phyloP scores from a whole-genome alignment of 805 yeast genomes.

The Nakazawaea populi region DNA sequence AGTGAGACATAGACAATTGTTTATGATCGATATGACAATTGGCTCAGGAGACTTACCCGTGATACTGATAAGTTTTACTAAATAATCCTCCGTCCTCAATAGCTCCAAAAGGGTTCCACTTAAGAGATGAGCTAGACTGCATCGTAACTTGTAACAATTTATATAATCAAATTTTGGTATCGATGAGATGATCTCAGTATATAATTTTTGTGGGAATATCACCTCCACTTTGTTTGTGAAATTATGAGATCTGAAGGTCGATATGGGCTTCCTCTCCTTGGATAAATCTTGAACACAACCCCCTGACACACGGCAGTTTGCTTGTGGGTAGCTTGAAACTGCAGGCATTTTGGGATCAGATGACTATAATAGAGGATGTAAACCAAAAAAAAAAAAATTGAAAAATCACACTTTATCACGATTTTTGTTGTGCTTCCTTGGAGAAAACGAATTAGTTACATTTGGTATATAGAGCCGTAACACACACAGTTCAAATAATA shows the following conservation, averaged over 20 bases:
- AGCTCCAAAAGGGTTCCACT: background rate
- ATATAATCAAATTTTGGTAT: background rate
- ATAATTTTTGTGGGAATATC: conserved; percentile 10
- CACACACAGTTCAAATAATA: too few species aligned
- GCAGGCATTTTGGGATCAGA: background rate
- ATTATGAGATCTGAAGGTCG: conserved; percentile 17
- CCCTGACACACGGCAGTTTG: conserved; percentile 16
- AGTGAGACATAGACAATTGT: conserved; percentile 1
- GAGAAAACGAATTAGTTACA: conserved; percentile 2
- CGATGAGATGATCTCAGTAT: background rate
- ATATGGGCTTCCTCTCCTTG: background rate
- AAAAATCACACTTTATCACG: conserved; percentile 1
- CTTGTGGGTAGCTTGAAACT: conserved; percentile 5
- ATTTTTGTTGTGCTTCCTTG: background rate
- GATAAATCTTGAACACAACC: background rate
- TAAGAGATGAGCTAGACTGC: background rate
- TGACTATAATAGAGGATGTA: background rate
- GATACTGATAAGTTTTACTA: conserved; percentile 1
- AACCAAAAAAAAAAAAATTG: too few species aligned
- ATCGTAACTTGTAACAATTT: background rate
- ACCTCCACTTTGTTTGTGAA: conserved; percentile 22
- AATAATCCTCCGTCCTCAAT: background rate
- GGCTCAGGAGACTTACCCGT: background rate
- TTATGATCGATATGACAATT: conserved; percentile 1
- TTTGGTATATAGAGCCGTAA: conserved; percentile 10